Conservation (phyloP, 2,329 filamentous ascomycete species). For the Westerdykella ornata region DNA sequence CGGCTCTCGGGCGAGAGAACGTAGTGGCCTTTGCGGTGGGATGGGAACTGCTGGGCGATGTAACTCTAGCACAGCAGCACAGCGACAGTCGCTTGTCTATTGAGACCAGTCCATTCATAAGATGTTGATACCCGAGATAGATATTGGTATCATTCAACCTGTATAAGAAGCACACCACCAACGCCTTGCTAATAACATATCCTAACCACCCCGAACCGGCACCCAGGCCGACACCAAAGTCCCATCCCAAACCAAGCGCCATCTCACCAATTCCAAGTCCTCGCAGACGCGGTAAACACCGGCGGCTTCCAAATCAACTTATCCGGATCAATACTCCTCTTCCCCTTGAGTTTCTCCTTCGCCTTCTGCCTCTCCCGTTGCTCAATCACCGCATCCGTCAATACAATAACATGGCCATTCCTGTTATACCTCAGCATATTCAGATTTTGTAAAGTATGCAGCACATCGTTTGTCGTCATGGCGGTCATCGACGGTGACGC, state of each 20-base stretch:
- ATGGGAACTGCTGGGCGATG: no score
- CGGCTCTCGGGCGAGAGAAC: no score
- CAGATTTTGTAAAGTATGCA: slow-evolving; percentile 87
- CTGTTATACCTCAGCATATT: slow-evolving; percentile 96
- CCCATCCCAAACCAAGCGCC: background rate
- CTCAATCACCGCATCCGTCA: slow-evolving; percentile 74
- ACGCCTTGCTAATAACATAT: no score
- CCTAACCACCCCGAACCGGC: no score
- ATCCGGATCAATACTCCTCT: slow-evolving; percentile 67
- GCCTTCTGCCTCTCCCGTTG: slow-evolving; percentile 64
- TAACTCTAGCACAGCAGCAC: no score
- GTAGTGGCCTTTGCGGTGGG: no score
- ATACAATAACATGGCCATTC: slow-evolving; percentile 91
- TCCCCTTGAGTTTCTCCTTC: slow-evolving; percentile 72
- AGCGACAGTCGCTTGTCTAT: no score
- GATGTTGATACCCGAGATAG: no score
- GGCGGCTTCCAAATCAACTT: slow-evolving; percentile 92
- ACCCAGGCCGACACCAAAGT: background rate
- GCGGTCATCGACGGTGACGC: slow-evolving; percentile 59
- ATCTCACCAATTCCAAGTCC: slow-evolving; percentile 88
- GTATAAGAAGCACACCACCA: no score
- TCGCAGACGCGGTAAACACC: slow-evolving; percentile 79
- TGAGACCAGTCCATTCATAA: no score
- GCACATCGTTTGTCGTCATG: slow-evolving; percentile 96
- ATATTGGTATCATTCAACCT: no score